Evolutionary conservation across 345 rosid genomes (phyloP), one percentile per base, ranked within the genome.

Genomic region (Rubroshorea leprosula): DNA sequence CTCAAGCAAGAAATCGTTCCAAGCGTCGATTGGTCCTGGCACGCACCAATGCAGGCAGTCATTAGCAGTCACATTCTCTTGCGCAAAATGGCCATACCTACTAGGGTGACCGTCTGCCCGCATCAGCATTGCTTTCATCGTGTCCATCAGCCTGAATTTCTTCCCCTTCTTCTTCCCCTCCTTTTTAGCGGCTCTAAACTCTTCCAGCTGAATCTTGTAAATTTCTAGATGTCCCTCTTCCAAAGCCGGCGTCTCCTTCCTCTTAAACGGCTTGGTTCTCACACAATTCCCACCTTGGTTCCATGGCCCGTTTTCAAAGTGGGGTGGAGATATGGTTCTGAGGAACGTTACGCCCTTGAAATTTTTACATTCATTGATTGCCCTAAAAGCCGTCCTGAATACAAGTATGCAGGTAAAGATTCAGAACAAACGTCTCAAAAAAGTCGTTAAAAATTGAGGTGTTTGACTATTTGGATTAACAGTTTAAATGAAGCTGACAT

Each of bases 31-130:
- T 0, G 97, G 95, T n/a, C 97, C 95, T 2, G 95, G 95, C 76
- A 85, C 69, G 82, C 97, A 90, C 97, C 96, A 87, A 49, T 90
- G 97, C 48, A 87, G 96, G 23, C 94, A 87, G 61, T 90, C 97
- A 17, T 87, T 87, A 66, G 87, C 39, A 0, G 89, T 68, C 23
- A 83, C 97, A 25, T 90, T 90, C 41, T 80, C 91, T 19, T 81
- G 67, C 0, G 80, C 72, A 75, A 64, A 61, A 45, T 87, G 94
- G 19, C 96, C 97, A 21, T 72, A 90, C 56, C 67, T 54, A 62
- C 90, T 80, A 0, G 91, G 96, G 61, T 90, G 96, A 17, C 97
- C 97, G 22, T 90, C 94, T 0, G 89, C 87, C 58, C 97, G 68
- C 60, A 90, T 53, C 69, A 79, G 54, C 75, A 74, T 75, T 0